phyloP scores from a whole-genome alignment of 1,284 basidiomycete genomes.

The Takashimella koratensis region DNA sequence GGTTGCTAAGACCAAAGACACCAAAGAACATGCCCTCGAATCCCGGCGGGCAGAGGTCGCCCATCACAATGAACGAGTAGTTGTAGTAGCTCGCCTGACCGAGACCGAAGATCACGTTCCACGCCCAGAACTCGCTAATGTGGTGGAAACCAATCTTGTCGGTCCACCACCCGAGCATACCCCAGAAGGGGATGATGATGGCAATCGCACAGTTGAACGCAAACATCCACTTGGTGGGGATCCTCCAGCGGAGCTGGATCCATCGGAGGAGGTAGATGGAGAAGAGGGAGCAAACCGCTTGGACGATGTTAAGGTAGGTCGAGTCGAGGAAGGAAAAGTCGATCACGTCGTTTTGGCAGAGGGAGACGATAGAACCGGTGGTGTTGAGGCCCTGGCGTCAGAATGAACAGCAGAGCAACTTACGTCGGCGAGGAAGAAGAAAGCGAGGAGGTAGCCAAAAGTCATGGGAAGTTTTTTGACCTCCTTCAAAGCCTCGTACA shows the following conservation, averaged over 20 bases:
- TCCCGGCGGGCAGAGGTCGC: slow-evolving; percentile 70
- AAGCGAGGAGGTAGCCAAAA: slow-evolving; percentile 68
- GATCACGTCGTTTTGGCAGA: slow-evolving; percentile 68
- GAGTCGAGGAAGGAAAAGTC: slow-evolving; percentile 67
- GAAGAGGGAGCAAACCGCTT: slow-evolving; percentile 64
- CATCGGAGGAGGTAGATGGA: slow-evolving; percentile 65
- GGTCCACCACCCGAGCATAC: slow-evolving; percentile 81
- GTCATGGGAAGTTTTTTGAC: slow-evolving; percentile 59
- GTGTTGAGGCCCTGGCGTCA: slow-evolving; percentile 17
- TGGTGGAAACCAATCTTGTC: slow-evolving; percentile 70
- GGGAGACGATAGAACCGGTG: slow-evolving; percentile 18
- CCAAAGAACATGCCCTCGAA: slow-evolving; percentile 80
- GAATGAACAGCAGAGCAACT: not conserved
- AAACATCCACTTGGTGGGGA: slow-evolving; percentile 56
- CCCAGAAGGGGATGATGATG: slow-evolving; percentile 75
- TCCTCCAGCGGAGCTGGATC: slow-evolving; percentile 70
- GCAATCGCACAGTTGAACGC: slow-evolving; percentile 70
- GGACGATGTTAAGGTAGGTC: slow-evolving; percentile 70
- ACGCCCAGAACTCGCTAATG: slow-evolving; percentile 76
- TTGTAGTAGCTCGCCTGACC: slow-evolving; percentile 84
- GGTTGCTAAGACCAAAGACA: slow-evolving; percentile 74
- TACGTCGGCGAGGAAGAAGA: slow-evolving; percentile 61
- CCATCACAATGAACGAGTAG: slow-evolving; percentile 54
- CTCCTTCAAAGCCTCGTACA: slow-evolving; percentile 65
- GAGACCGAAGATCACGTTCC: slow-evolving; percentile 65